Conservation (phyloP, 441 rosid genomes). For the Populus tomentosa region DNA sequence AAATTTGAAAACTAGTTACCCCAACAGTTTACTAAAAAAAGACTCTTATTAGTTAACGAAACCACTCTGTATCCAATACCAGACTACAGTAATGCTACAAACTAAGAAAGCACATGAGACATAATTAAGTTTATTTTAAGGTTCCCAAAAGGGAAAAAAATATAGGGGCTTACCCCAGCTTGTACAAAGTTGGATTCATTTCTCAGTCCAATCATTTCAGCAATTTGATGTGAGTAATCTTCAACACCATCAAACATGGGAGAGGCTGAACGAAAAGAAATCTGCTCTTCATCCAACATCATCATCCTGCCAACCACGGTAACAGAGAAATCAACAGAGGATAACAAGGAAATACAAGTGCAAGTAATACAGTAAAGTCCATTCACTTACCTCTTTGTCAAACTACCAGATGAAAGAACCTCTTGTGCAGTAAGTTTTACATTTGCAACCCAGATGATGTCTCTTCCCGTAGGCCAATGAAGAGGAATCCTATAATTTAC, state of each 20-base stretch:
- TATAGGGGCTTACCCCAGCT: constrained; percentile 70
- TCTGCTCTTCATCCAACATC: constrained; percentile 96
- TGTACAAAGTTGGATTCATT: constrained; percentile 69
- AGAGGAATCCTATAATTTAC: constrained; percentile 79
- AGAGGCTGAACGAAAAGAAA: constrained; percentile 91
- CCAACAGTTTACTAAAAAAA: background rate
- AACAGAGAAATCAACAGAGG: constrained; percentile 3
- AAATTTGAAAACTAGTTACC: background rate
- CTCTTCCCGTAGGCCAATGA: constrained; percentile 98
- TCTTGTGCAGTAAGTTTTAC: constrained; percentile 90
- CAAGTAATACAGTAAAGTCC: background rate
- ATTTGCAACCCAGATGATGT: constrained; percentile 89
- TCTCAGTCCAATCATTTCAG: constrained; percentile 93
- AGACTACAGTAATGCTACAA: background rate
- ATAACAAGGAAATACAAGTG: constrained; percentile 1
- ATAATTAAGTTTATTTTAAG: background rate
- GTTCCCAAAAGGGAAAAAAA: background rate
- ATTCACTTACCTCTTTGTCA: constrained; percentile 72
- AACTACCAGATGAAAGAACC: constrained; percentile 92
- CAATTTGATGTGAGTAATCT: constrained; percentile 98
- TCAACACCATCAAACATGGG: constrained; percentile 89
- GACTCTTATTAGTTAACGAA: background rate
- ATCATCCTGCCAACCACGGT: constrained; percentile 67
- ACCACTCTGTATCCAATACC: background rate
- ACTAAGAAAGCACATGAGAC: background rate